A percentile compares a stretch with the other conserved stretches of the same genome.
These are phyloP conservation scores for Teratosphaeria epicoccoides DNA, from an alignment of 2,329 filamentous ascomycete species.

Conservation along the genomic window DNA sequence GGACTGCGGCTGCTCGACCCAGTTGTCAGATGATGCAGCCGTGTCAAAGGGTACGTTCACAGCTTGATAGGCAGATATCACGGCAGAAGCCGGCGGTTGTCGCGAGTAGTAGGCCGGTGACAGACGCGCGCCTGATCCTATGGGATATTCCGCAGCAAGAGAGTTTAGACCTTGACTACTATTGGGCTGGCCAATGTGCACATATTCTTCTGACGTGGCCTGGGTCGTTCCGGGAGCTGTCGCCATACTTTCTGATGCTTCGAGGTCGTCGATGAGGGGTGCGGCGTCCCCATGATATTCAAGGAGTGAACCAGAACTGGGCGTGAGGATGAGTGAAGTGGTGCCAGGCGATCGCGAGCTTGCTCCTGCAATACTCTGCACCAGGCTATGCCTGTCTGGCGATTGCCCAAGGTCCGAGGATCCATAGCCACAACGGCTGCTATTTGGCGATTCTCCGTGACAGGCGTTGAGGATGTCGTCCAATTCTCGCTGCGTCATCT, in stretches of 20 bases:
- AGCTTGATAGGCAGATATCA: background rate
- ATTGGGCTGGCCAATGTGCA: constrained; percentile 7
- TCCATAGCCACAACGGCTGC: background rate
- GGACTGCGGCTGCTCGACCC: background rate
- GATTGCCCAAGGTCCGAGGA: constrained; percentile 7
- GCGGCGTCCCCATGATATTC: constrained; percentile 6
- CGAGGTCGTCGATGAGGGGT: constrained; percentile 7
- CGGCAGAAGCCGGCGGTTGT: background rate
- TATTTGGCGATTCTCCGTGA: constrained; percentile 1
- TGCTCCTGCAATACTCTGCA: constrained; percentile 4
- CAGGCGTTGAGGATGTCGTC: background rate
- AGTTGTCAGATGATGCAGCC: background rate
- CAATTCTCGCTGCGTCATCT: constrained; percentile 1
- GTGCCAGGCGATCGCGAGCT: constrained; percentile 15
- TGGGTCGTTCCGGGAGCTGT: constrained; percentile 7
- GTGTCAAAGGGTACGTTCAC: background rate
- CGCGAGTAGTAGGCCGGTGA: constrained; percentile 1
- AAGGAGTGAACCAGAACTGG: constrained; percentile 12
- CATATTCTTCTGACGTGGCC: constrained; percentile 12
- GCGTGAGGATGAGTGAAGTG: constrained; percentile 14
- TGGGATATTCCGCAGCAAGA: background rate
- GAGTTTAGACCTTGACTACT: constrained; percentile 6
- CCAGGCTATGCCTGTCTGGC: constrained; percentile 7
- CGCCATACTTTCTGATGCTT: constrained; percentile 8
- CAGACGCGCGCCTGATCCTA: background rate